Conservation (phyloP, 768 basidiomycete species). For the Punctularia strigosozonata region DNA sequence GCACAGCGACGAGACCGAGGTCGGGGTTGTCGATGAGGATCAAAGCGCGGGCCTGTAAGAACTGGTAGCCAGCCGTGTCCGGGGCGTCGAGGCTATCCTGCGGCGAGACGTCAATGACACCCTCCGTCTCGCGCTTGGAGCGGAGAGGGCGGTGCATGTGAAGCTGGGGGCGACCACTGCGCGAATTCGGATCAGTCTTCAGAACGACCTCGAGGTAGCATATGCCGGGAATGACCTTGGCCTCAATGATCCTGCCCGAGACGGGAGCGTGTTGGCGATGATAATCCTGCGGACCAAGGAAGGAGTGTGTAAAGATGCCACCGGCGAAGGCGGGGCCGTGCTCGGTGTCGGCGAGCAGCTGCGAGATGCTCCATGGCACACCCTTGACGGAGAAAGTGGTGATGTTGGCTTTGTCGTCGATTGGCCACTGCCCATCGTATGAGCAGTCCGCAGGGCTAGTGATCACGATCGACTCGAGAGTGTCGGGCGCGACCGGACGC, state of each 20-base stretch:
- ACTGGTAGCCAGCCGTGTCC: conserved; percentile 12
- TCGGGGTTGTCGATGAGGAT: conserved; percentile 9
- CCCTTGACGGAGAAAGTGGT: conserved; percentile 8
- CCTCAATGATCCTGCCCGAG: conserved; percentile 8
- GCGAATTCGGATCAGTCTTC: conserved; percentile 1
- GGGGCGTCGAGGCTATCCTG: conserved; percentile 6
- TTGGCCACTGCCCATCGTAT: conserved; percentile 8
- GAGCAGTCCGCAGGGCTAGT: conserved; percentile 7
- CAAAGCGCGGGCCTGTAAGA: conserved; percentile 11
- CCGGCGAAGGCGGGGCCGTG: conserved; percentile 6
- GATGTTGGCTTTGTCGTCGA: conserved; percentile 4
- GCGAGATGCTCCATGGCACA: conserved; percentile 9
- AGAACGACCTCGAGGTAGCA: conserved; percentile 12
- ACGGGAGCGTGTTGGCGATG: conserved; percentile 14
- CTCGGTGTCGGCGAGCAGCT: conserved; percentile 8
- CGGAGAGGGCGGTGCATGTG: conserved; percentile 1
- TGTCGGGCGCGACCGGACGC: conserved; percentile 6
- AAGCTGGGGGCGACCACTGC: background rate
- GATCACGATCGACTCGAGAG: conserved; percentile 6
- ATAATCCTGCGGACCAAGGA: conserved; percentile 11
- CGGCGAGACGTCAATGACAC: background rate
- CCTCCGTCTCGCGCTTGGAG: background rate
- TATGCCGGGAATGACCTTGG: conserved; percentile 9
- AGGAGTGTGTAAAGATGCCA: conserved; percentile 9
- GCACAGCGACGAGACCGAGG: conserved; percentile 12